These are phyloP conservation scores for Aphanomyces astaci DNA, from an alignment of 352 stramenopile species.

Conservation along the genomic window DNA sequence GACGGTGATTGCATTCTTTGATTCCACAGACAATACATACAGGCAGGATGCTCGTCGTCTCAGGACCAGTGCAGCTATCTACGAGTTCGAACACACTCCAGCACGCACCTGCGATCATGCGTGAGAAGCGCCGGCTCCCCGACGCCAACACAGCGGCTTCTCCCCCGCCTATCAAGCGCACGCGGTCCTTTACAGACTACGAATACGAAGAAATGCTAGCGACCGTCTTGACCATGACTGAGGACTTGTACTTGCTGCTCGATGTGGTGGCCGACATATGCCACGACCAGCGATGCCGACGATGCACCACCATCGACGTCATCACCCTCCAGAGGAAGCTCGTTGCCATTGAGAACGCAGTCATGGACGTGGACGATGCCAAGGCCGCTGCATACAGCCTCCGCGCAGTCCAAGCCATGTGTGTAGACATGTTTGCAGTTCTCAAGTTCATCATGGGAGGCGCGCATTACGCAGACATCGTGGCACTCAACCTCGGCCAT, in stretches of 20 bases:
- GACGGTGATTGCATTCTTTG: not conserved
- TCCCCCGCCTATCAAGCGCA: slow-evolving; percentile 5
- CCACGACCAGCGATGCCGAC: not conserved
- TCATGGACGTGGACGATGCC: not conserved
- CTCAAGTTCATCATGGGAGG: slow-evolving; percentile 6
- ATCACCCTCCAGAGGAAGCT: not conserved
- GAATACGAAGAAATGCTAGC: slow-evolving; percentile 9
- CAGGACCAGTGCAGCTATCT: not conserved
- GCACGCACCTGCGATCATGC: not conserved
- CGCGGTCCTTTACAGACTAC: slow-evolving; percentile 5
- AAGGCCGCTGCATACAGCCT: not conserved
- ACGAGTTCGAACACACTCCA: not conserved
- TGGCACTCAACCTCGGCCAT: slow-evolving; percentile 1
- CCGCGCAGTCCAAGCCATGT: slow-evolving; percentile 11
- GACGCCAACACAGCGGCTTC: not conserved
- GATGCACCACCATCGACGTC: not conserved
- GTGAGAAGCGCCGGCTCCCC: slow-evolving; percentile 5
- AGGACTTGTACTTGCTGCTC: slow-evolving; percentile 5
- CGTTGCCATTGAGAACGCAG: not conserved
- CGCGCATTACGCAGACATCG: not conserved
- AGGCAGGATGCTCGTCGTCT: not conserved
- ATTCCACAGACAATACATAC: not conserved
- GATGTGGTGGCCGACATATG: slow-evolving; percentile 5
- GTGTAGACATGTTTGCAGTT: not conserved
- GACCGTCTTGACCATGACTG: not conserved